These are phyloP conservation scores for Aspergillus tubingensis DNA, from an alignment of 2,329 filamentous ascomycete genomes.

Conservation along the genomic window DNA sequence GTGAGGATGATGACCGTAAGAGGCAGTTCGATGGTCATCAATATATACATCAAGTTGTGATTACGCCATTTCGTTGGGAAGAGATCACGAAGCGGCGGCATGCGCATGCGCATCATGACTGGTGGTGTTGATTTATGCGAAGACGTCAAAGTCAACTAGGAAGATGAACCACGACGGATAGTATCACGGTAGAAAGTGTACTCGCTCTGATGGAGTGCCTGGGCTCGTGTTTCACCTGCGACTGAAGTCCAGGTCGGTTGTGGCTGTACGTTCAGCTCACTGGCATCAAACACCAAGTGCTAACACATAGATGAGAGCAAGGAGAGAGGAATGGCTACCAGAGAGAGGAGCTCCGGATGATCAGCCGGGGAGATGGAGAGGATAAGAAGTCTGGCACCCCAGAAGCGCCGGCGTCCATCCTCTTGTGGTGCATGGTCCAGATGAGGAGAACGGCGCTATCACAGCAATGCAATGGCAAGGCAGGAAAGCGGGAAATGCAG, in stretches of 20 bases:
- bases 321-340: constrained; percentile 17
- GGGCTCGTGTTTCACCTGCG: background rate
- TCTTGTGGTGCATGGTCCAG: constrained; percentile 23
- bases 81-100: constrained; percentile 37
- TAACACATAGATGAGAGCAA: constrained; percentile 18
- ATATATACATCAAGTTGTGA: constrained; percentile 52
- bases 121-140: background rate
- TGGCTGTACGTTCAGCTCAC: constrained; percentile 37
- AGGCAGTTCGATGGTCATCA: constrained; percentile 58
- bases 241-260: constrained; percentile 41
- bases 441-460: constrained; percentile 33
- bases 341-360: background rate
- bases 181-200: no score
- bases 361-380: constrained; percentile 28
- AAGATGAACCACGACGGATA: background rate
- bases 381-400: constrained; percentile 29
- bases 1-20: constrained; percentile 60
- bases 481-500: constrained; percentile 21
- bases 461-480: constrained; percentile 21
- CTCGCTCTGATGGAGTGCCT: background rate
- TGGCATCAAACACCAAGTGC: constrained; percentile 27
- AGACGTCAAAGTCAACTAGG: background rate
- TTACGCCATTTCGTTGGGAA: constrained; percentile 58
- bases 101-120: background rate
- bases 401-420: constrained; percentile 16